These are phyloP conservation scores for Phlyctochytrium planicorne DNA, from an alignment of 192 early-diverging fungal species.

Conservation along the genomic window DNA sequence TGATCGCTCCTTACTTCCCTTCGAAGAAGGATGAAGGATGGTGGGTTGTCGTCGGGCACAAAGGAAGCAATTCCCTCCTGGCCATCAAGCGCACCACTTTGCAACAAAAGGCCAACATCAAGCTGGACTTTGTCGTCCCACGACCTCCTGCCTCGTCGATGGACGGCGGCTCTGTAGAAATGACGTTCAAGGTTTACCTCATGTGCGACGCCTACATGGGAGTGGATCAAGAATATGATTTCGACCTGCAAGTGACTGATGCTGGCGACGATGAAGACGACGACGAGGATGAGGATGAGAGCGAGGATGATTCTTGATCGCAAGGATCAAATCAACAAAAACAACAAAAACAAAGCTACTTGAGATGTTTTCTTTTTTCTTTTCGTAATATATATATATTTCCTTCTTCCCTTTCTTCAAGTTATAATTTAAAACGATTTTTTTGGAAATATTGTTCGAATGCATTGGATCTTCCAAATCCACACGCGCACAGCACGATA, in stretches of 20 bases:
- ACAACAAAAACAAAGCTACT: too few species aligned
- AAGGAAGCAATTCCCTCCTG: conserved; percentile 70
- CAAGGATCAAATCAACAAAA: too few species aligned
- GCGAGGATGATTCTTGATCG: too few species aligned
- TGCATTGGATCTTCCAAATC: too few species aligned
- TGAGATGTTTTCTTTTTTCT: neutral
- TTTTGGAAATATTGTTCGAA: too few species aligned
- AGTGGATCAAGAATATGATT: conserved; percentile 88
- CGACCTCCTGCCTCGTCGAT: conserved; percentile 39
- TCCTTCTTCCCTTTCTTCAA: too few species aligned
- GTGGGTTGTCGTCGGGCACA: conserved; percentile 95
- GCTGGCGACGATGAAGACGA: conserved; percentile 25
- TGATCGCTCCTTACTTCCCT: conserved; percentile 93
- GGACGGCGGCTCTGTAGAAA: conserved; percentile 35
- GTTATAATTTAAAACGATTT: too few species aligned
- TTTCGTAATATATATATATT: too few species aligned
- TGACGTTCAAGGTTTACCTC: conserved; percentile 73
- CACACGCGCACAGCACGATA: too few species aligned
- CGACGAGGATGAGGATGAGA: conserved; percentile 3
- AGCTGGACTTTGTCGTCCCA: conserved; percentile 85
- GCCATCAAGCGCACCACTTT: conserved; percentile 87
- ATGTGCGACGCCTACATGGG: conserved; percentile 96
- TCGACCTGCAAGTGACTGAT: conserved; percentile 31
- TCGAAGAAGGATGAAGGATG: conserved; percentile 87
- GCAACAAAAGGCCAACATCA: conserved; percentile 57